A percentile compares a stretch with the other conserved stretches of the same genome.
phyloP scores from a whole-genome alignment of 805 yeast genomes.

The Kodamaea kaohsiungensis region DNA sequence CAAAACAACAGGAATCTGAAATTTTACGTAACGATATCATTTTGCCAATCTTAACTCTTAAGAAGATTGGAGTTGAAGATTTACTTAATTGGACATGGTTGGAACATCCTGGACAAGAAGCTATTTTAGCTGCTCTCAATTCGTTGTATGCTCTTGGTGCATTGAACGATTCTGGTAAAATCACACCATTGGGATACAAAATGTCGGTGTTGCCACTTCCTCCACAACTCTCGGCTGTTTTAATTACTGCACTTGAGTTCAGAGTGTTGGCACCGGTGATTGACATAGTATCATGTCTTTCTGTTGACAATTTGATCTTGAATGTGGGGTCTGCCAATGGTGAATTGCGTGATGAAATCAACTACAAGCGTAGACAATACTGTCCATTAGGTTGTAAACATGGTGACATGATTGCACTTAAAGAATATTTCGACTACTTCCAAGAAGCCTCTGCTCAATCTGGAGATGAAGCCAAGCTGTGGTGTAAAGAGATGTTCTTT shows the following conservation, averaged over 20 bases:
- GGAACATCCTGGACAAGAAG: slow-evolving; percentile 81
- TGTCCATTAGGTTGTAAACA: slow-evolving; percentile 69
- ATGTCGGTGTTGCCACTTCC: slow-evolving; percentile 90
- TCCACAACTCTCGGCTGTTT: slow-evolving; percentile 88
- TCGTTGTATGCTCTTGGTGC: slow-evolving; percentile 82
- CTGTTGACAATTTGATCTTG: slow-evolving; percentile 84
- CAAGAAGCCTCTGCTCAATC: slow-evolving; percentile 31
- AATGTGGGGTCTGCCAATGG: slow-evolving; percentile 63
- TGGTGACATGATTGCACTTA: slow-evolving; percentile 84
- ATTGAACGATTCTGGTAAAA: slow-evolving; percentile 68
- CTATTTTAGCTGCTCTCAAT: slow-evolving; percentile 73
- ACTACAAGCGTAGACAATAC: slow-evolving; percentile 66
- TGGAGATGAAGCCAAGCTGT: slow-evolving; percentile 59
- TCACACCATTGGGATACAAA: slow-evolving; percentile 77
- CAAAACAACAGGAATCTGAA: slow-evolving; percentile 88
- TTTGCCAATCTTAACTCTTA: slow-evolving; percentile 80
- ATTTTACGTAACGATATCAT: slow-evolving; percentile 84
- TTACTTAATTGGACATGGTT: slow-evolving; percentile 89
- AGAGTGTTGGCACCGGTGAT: slow-evolving; percentile 66
- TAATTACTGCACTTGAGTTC: slow-evolving; percentile 65
- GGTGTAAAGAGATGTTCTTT: slow-evolving; percentile 82
- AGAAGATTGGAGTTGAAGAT: slow-evolving; percentile 80
- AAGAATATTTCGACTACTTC: slow-evolving; percentile 69
- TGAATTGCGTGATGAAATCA: slow-evolving; percentile 81
- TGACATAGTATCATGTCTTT: slow-evolving; percentile 89